A percentile compares a stretch with the other conserved stretches of the same genome.
Conservation (phyloP, 176 grass and related monocot species). For the Musa schizocarpa region DNA sequence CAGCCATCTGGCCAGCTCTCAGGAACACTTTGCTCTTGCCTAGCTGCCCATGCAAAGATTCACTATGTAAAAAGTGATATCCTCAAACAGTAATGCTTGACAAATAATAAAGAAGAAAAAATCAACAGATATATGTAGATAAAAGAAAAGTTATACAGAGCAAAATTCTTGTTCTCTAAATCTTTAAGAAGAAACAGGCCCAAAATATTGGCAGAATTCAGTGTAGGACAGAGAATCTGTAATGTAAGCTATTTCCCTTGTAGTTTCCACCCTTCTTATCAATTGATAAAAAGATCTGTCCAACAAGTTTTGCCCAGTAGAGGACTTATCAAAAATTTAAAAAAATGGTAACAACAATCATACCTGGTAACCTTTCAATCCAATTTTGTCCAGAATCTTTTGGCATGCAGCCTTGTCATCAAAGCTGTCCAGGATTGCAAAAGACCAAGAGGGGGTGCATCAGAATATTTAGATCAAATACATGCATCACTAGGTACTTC, state of each 20-base stretch:
- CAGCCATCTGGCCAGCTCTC: constrained; percentile 98
- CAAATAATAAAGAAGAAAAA: background rate
- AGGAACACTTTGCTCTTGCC: constrained; percentile 93
- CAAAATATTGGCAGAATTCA: background rate
- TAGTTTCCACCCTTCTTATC: background rate
- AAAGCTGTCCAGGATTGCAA: constrained; percentile 3
- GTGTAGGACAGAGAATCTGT: background rate
- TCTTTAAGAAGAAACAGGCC: background rate
- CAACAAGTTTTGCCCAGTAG: background rate
- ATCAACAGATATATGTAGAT: background rate
- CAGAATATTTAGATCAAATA: background rate
- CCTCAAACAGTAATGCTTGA: background rate
- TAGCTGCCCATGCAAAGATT: constrained; percentile 36
- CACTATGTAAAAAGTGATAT: background rate
- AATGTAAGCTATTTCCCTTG: background rate
- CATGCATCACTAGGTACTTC: background rate
- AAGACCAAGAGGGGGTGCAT: background rate
- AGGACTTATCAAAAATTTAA: background rate
- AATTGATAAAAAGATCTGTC: background rate
- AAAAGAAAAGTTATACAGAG: background rate
- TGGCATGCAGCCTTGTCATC: constrained; percentile 20
- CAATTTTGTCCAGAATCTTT: constrained; percentile 22
- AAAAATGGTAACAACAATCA: background rate
- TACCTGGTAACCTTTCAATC: constrained; percentile 19
- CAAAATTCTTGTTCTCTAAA: background rate